Base-by-base conservation (phyloP, 208 protist genomes). In the Trypanosoma mega region DNA sequence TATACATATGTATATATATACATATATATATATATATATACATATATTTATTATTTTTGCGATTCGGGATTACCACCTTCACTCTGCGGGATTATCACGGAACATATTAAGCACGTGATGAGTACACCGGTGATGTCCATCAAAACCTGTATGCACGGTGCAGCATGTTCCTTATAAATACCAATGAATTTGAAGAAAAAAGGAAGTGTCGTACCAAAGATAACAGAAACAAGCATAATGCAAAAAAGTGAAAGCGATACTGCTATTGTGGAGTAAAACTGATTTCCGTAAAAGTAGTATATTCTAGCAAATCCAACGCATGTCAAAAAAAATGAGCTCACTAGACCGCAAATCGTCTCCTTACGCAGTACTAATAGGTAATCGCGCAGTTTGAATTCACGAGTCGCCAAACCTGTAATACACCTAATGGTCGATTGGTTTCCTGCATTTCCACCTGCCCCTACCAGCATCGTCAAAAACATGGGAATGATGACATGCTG, bases 381-480 rank as follows among this genome's bases (percentile, higher is more conserved):
- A 33, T 67, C 46, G 2, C 45, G 1, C 24, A 20, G 24, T 20
- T 52, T 16, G 20, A 76, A 71, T 58, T 72, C 63, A 46, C 59
- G 55, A 16, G 68, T 63, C 18, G 55, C 54, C 30, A 76, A 67
- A 2, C 68, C 68, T 23, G 54, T 76, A 27, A 79, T 76, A 20
- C 53, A 55, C 3, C 62, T 49, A 3, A 76, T 65, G 20, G 78
- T 60, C 0, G 68, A 63, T 44, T 87, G 81, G 48, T 80, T 80
- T 24, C 81, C 74, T 1, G 74, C 77, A 53, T 87, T 87, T 20
- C 77, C 77, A 34, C 81, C 81, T 2, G 77, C 81, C 16, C 77
- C 81, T 9, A 87, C 63, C 36, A 87, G 67, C 81, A 85, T 87
- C 41, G 81, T 87, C 8, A 87, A 41, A 52, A 87, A 85, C 54